Conservation (phyloP, 1,284 basidiomycete genomes). For the Taiwanofungus camphoratus region DNA sequence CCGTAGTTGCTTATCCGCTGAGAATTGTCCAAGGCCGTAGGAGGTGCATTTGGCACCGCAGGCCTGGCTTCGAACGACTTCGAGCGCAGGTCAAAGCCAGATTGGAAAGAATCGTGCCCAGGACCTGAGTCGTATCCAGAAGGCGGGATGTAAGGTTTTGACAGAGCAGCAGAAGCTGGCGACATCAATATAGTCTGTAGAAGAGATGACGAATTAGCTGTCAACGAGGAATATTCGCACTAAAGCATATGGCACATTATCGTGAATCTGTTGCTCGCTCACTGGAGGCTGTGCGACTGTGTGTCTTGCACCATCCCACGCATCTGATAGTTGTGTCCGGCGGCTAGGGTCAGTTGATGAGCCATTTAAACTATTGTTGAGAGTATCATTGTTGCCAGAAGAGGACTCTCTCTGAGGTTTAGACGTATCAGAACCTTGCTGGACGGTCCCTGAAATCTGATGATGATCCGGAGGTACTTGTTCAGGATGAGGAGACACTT, state of each 20-base stretch:
- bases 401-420: background rate
- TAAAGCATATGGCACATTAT: slow-evolving; percentile 16
- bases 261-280: slow-evolving; percentile 15
- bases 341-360: background rate
- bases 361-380: background rate
- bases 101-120: slow-evolving; percentile 3
- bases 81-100: background rate
- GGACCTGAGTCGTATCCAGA: slow-evolving; percentile 10
- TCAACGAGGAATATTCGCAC: background rate
- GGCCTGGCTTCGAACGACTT: slow-evolving; percentile 1
- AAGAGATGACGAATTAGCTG: slow-evolving; percentile 1
- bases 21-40: background rate
- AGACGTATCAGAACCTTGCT: slow-evolving; percentile 1
- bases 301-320: slow-evolving; percentile 13
- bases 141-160: slow-evolving; percentile 1
- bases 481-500: slow-evolving; percentile 39
- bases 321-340: slow-evolving; percentile 9
- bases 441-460: slow-evolving; percentile 8
- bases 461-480: slow-evolving; percentile 23
- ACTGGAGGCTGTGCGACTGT: slow-evolving; percentile 12
- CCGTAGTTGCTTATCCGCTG: background rate
- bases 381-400: background rate
- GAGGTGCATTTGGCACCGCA: background rate
- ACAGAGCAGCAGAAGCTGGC: background rate
- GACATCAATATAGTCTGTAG: slow-evolving; percentile 6